Conservation (phyloP, 2,329 filamentous ascomycete genomes). For the Fusarium palustre region DNA sequence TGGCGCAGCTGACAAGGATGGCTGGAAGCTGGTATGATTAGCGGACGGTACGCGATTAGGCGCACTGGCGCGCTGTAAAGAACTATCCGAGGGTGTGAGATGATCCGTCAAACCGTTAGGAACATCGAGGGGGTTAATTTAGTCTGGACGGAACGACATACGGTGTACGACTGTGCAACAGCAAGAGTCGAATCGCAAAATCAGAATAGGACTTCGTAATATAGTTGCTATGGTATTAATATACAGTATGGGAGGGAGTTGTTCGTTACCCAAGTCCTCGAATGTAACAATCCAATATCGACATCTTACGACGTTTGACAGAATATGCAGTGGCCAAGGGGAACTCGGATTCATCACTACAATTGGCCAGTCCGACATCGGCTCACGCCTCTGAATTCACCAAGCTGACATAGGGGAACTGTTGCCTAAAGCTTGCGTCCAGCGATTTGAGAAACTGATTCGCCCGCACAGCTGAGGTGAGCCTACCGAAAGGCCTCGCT, state of each 20-base stretch:
- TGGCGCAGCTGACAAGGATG: conserved; percentile 33
- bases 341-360: background rate
- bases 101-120: conserved; percentile 25
- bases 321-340: conserved; percentile 10
- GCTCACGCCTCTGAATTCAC: background rate
- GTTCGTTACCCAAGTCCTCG: conserved; percentile 13
- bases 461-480: conserved; percentile 29
- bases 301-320: conserved; percentile 11
- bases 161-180: background rate
- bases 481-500: background rate
- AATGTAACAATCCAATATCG: conserved; percentile 25
- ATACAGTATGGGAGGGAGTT: background rate
- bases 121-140: conserved; percentile 14
- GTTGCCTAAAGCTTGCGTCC: conserved; percentile 22
- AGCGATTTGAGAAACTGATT: conserved; percentile 11
- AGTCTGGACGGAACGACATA: background rate
- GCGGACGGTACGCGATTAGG: conserved; percentile 43
- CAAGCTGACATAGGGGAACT: conserved; percentile 17
- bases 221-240: background rate
- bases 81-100: conserved; percentile 30
- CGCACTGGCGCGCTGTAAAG: conserved; percentile 44
- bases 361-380: conserved; percentile 13
- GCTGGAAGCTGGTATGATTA: conserved; percentile 37
- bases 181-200: background rate
- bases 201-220: background rate